These are phyloP conservation scores for Sporothrix euskadiensis DNA, from an alignment of 2,329 filamentous ascomycete species.

Conservation along the genomic window DNA sequence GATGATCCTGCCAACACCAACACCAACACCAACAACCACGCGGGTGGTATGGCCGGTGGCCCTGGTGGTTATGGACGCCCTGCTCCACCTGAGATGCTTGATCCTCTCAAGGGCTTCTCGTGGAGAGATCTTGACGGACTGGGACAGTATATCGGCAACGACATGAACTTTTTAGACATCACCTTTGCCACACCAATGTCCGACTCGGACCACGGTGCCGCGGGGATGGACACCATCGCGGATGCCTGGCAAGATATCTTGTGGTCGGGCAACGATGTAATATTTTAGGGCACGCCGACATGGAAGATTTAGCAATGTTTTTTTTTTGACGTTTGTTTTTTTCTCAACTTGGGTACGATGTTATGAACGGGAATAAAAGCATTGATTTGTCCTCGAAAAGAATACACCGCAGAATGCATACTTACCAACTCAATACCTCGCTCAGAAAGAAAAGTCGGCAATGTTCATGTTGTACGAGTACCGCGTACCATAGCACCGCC, in stretches of 20 bases:
- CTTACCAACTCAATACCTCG: neutral
- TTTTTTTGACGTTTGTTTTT: no score
- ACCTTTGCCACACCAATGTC: slow-evolving; percentile 27
- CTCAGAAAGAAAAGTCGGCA: neutral
- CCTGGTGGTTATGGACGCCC: neutral
- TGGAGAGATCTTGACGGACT: slow-evolving; percentile 27
- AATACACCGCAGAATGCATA: neutral
- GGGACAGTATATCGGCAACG: slow-evolving; percentile 27
- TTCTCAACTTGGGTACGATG: neutral
- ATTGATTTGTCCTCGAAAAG: neutral
- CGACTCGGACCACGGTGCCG: slow-evolving; percentile 23
- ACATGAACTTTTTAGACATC: slow-evolving; percentile 26
- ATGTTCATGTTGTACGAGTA: neutral
- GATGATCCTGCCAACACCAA: neutral
- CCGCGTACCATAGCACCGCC: neutral
- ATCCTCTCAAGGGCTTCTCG: slow-evolving; percentile 26
- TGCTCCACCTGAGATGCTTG: neutral
- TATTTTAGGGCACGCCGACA: neutral
- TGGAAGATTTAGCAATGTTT: no score
- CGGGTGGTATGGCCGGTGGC: neutral
- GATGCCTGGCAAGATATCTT: slow-evolving; percentile 28
- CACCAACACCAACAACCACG: neutral
- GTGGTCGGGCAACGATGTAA: slow-evolving; percentile 27
- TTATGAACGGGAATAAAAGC: neutral
- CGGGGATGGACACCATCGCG: slow-evolving; percentile 20